A percentile compares a stretch with the other conserved stretches of the same genome.
These are phyloP conservation scores for Aquilaria sinensis DNA, from an alignment of 345 rosid genomes.

Conservation along the genomic window DNA sequence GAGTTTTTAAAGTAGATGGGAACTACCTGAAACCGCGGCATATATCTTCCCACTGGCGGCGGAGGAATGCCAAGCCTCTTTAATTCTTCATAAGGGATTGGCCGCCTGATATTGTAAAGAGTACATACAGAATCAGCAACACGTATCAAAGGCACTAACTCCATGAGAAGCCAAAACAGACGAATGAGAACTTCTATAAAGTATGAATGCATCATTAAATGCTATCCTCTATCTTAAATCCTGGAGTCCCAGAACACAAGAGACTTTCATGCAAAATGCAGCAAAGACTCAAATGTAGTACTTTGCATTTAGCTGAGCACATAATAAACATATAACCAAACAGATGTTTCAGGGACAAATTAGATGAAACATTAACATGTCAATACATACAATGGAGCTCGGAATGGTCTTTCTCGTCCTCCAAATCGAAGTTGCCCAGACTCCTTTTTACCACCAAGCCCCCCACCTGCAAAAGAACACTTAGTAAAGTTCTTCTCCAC, in stretches of 20 bases:
- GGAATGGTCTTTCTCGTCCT: constrained; percentile 94
- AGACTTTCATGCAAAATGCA: not conserved
- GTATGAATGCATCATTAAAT: not conserved
- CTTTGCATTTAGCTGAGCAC: not conserved
- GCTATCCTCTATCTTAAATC: constrained; percentile 2
- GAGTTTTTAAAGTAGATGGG: not conserved
- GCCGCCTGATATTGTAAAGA: constrained; percentile 41
- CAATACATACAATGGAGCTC: constrained; percentile 79
- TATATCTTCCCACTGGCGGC: constrained; percentile 89
- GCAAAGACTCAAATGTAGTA: not conserved
- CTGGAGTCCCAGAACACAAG: not conserved
- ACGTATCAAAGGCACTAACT: not conserved
- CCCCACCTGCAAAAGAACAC: constrained; percentile 53
- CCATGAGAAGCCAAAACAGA: not conserved
- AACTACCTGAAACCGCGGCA: constrained; percentile 68
- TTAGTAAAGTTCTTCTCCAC: too few species aligned
- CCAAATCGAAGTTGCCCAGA: constrained; percentile 96
- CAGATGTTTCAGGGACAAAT: not conserved
- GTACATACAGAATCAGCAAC: constrained; percentile 9
- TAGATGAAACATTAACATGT: not conserved
- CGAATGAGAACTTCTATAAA: not conserved
- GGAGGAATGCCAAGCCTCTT: constrained; percentile 85
- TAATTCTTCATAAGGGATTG: constrained; percentile 72
- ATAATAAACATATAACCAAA: not conserved
- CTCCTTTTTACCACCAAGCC: constrained; percentile 94